phyloP scores from a whole-genome alignment of 2,329 filamentous ascomycete genomes.

The Rosellinia necatrix region DNA sequence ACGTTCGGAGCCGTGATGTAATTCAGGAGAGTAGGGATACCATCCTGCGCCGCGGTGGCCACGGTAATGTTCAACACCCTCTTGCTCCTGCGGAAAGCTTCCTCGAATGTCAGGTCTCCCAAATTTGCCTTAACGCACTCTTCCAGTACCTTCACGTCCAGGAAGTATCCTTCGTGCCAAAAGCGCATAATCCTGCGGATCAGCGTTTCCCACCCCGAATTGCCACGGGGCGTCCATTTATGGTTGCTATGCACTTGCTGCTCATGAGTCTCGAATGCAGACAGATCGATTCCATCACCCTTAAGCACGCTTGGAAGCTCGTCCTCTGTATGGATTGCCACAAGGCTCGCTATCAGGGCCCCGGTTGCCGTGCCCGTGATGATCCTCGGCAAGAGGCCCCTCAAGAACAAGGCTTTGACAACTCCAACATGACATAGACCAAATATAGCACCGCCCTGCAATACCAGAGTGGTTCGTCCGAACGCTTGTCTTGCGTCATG shows the following conservation, averaged over 20 bases:
- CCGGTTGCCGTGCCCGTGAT: slow-evolving; percentile 91
- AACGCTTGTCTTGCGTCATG: slow-evolving; percentile 89
- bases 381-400: slow-evolving; percentile 82
- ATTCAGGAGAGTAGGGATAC: slow-evolving; percentile 84
- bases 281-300: slow-evolving; percentile 80
- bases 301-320: slow-evolving; percentile 78
- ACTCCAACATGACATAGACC: slow-evolving; percentile 89
- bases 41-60: slow-evolving; percentile 72
- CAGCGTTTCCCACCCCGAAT: slow-evolving; percentile 61
- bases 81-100: slow-evolving; percentile 85
- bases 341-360: slow-evolving; percentile 84
- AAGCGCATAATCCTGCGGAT: slow-evolving; percentile 71
- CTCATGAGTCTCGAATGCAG: slow-evolving; percentile 66
- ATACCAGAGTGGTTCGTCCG: slow-evolving; percentile 80
- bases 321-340: slow-evolving; percentile 84
- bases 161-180: slow-evolving; percentile 76
- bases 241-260: slow-evolving; percentile 39
- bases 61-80: slow-evolving; percentile 91
- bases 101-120: slow-evolving; percentile 89
- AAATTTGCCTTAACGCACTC: slow-evolving; percentile 84
- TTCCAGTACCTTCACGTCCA: slow-evolving; percentile 81
- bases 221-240: slow-evolving; percentile 45
- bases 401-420: slow-evolving; percentile 81
- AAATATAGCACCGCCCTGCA: slow-evolving; percentile 91
- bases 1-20: slow-evolving; percentile 93